phyloP scores from a whole-genome alignment of 208 protist species.

The Trypanosoma cruzi region DNA sequence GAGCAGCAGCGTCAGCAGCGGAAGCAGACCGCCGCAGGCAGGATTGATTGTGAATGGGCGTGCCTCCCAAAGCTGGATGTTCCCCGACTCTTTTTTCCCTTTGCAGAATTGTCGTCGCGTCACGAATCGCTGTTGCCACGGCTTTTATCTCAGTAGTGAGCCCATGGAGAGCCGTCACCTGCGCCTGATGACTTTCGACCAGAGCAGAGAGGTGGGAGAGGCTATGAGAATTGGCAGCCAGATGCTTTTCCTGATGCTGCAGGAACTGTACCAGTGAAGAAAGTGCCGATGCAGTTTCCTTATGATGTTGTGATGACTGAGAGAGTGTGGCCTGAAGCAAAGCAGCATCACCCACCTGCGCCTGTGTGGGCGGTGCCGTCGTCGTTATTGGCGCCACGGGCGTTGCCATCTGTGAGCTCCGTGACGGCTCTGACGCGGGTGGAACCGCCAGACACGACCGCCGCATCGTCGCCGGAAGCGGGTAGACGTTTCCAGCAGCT shows the following conservation, averaged over 20 bases:
- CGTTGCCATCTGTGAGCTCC: constrained; percentile 4
- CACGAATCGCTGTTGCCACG: constrained; percentile 13
- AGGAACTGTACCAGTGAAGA: neutral
- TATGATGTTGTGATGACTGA: constrained; percentile 14
- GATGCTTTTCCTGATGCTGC: constrained; percentile 13
- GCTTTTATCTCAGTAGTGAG: constrained; percentile 10
- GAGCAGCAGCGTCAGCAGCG: neutral
- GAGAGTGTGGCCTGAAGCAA: constrained; percentile 5
- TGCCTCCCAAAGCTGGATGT: neutral
- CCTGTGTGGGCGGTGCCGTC: constrained; percentile 1
- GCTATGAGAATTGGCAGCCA: constrained; percentile 7
- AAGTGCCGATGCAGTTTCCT: constrained; percentile 2
- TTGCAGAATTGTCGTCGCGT: neutral
- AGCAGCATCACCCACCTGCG: neutral
- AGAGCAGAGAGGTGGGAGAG: constrained; percentile 16
- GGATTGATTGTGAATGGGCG: neutral
- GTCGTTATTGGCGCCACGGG: neutral
- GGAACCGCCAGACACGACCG: constrained; percentile 9
- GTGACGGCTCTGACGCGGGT: neutral
- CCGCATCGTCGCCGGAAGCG: constrained; percentile 6
- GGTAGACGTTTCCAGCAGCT: neutral
- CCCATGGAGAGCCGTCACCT: constrained; percentile 17
- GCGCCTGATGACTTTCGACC: constrained; percentile 18
- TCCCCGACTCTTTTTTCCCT: neutral
- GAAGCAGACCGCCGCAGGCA: neutral